A percentile compares a stretch with the other conserved stretches of the same genome.
Evolutionary conservation across 2,329 filamentous ascomycete genomes (phyloP).

Genomic region (Huntiella omanensis): DNA sequence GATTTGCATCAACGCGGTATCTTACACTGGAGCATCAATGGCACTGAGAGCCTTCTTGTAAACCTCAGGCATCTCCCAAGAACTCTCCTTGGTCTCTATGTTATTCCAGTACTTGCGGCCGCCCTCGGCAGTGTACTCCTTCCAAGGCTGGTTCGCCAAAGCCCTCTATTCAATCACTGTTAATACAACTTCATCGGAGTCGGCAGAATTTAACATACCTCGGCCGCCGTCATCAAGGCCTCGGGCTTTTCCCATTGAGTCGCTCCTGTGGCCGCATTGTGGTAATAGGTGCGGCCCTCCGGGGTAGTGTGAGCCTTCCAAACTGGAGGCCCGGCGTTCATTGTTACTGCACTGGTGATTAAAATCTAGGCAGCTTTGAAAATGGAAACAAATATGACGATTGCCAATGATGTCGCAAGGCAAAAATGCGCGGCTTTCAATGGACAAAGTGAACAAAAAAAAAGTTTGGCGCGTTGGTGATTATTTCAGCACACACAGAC

Average conservation of each 20-base stretch:
- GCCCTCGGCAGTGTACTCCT: constrained; percentile 72
- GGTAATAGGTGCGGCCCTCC: constrained; percentile 80
- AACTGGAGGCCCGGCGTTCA: constrained; percentile 14
- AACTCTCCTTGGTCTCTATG: constrained; percentile 74
- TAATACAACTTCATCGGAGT: background rate
- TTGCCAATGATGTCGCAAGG: too few species aligned
- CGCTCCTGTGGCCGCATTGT: constrained; percentile 65
- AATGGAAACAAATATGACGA: too few species aligned
- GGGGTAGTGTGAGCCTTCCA: constrained; percentile 72
- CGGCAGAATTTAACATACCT: constrained; percentile 33
- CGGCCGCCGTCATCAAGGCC: constrained; percentile 66
- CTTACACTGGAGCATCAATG: constrained; percentile 3
- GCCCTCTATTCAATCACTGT: constrained; percentile 38
- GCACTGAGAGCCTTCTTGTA: constrained; percentile 59
- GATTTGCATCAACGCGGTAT: background rate
- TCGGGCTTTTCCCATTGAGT: constrained; percentile 92
- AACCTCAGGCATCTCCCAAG: constrained; percentile 80
- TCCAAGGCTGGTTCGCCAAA: constrained; percentile 71
- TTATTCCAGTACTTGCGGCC: constrained; percentile 94
- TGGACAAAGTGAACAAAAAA: too few species aligned
- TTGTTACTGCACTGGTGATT: background rate
- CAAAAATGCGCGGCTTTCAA: too few species aligned
- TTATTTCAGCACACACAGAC: too few species aligned
- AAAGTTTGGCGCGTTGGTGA: too few species aligned
- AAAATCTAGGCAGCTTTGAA: too few species aligned